Conservation (phyloP, 805 yeast species). For the Yamadazyma olivae region DNA sequence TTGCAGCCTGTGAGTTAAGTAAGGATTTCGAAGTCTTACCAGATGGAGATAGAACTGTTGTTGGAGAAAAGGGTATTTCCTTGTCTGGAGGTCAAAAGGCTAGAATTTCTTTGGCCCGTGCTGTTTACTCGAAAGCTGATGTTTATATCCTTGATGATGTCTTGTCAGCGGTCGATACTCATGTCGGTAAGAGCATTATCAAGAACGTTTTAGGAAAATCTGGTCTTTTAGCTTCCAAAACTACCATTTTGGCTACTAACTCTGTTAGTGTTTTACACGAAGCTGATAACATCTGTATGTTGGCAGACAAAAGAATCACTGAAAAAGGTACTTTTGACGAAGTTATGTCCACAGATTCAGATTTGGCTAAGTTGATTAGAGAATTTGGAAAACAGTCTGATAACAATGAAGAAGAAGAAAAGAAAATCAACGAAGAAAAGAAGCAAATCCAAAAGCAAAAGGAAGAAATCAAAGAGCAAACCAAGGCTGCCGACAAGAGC, state of each 20-base stretch:
- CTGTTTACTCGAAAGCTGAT: slow-evolving; percentile 40
- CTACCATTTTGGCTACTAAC: slow-evolving; percentile 38
- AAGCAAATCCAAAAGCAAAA: slow-evolving; percentile 16
- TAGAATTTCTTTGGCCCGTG: slow-evolving; percentile 38
- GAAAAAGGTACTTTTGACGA: slow-evolving; percentile 49
- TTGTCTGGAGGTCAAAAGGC: slow-evolving; percentile 45
- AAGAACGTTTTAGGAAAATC: slow-evolving; percentile 26
- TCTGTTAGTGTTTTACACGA: slow-evolving; percentile 33
- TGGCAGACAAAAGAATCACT: slow-evolving; percentile 25
- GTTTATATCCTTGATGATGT: slow-evolving; percentile 39
- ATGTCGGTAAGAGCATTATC: slow-evolving; percentile 36
- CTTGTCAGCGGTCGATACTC: slow-evolving; percentile 43
- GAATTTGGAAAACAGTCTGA: slow-evolving; percentile 27
- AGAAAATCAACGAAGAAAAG: slow-evolving; percentile 13
- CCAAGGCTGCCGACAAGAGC: slow-evolving; percentile 11
- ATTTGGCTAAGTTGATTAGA: slow-evolving; percentile 27
- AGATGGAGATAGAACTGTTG: slow-evolving; percentile 40
- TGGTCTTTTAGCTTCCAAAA: slow-evolving; percentile 32
- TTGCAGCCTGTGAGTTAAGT: slow-evolving; percentile 35
- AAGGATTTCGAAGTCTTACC: slow-evolving; percentile 34
- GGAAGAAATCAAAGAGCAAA: slow-evolving; percentile 7
- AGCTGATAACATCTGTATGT: slow-evolving; percentile 31
- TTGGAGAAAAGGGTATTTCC: slow-evolving; percentile 44
- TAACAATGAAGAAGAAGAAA: slow-evolving; percentile 15
- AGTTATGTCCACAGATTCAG: slow-evolving; percentile 37